Evolutionary conservation across 257 asterid species (phyloP).

Genomic region (Nicotiana attenuata): DNA sequence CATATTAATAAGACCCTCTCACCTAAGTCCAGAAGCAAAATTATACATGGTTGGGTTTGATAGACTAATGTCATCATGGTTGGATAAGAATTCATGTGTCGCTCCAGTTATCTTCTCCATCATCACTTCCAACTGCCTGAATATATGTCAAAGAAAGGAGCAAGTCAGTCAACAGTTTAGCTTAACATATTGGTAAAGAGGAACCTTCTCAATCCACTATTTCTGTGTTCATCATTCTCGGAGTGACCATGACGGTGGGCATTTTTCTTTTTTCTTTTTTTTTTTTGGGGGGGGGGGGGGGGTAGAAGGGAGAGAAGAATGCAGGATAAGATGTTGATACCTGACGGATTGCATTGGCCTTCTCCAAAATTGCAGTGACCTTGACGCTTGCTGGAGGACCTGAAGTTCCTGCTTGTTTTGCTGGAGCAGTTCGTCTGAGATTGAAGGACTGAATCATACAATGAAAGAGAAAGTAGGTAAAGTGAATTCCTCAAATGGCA

Average conservation of each 20-base stretch:
- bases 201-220: not conserved
- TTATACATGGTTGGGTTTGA: conserved; percentile 6
- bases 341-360: conserved; percentile 94
- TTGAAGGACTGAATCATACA: conserved; percentile 59
- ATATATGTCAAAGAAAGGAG: not conserved
- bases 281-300: not conserved
- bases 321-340: conserved; percentile 22
- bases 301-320: conserved; percentile 21
- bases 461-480: not conserved
- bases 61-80: not conserved
- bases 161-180: not conserved
- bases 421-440: conserved; percentile 60
- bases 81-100: conserved; percentile 25
- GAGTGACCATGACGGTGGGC: not conserved
- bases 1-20: conserved; percentile 1
- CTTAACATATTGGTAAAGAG: not conserved
- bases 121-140: conserved; percentile 93
- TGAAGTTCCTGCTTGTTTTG: conserved; percentile 42
- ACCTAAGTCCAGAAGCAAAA: conserved; percentile 12
- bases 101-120: conserved; percentile 49
- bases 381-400: conserved; percentile 44
- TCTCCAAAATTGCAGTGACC: conserved; percentile 79
- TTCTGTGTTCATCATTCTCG: not conserved
- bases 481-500: not conserved
- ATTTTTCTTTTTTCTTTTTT: not conserved